Evolutionary conservation across 805 yeast genomes (phyloP), one percentile per base, ranked within the genome.

Genomic region (Spathaspora girioi): DNA sequence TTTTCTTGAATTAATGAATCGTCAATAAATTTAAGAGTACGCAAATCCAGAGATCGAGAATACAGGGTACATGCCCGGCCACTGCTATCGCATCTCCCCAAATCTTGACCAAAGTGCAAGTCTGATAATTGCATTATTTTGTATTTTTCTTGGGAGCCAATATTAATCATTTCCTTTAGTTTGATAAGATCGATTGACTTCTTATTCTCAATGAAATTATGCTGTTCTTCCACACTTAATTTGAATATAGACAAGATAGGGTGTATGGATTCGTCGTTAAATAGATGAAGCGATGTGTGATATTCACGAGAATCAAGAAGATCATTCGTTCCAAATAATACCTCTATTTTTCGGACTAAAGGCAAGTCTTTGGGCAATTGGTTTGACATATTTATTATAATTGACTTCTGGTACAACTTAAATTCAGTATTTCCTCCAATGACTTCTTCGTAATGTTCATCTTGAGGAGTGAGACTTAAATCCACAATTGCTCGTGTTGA

Each of bases 41-140:
- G 57, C 38, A 54, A 50, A 48, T 71, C 75, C 17, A 62, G 58
- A 45, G 65, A 62, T 18, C 51, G 51, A n/a, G 50, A 17, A 17
- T 42, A 32, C 52, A 41, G 45, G 17, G 45, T 46, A 47, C 19
- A 26, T 7, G 26, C 48, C 11, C 17, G 18, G 11, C 17, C 40
- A 27, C 56, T 49, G 19, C 57, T 57, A 14, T 47, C 50, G 48
- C 65, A 62, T 1, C 50, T 47, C 5, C 70, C 73, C 23, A 53
- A 48, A 50, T 62, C 59, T 47, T 64, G 67, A 18, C 74, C 71
- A 52, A 70, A 68, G 54, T 73, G 78, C 49, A 73, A 58, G 54
- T 74, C 78, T 35, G 72, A 65, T 29, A 73, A 43, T 54, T 73
- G 78, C 43, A 73, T 53, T 14, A 73, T 55, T 55, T 67, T 71